Evolutionary conservation across 257 asterid species (phyloP).

Genomic region (Sherardia arvensis): DNA sequence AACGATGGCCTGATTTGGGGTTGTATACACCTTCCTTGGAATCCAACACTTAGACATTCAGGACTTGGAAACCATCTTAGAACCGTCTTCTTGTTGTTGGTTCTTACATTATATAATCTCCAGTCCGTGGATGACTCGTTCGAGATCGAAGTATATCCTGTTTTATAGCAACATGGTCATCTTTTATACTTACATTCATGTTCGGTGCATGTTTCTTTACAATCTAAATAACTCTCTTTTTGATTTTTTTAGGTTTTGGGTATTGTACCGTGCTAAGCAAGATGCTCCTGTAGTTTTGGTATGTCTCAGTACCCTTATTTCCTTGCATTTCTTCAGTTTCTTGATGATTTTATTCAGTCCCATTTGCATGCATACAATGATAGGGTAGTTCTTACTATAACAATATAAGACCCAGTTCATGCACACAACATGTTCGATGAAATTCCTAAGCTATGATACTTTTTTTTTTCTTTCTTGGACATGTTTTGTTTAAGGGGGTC

Average conservation of each 20-base stretch:
- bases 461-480: not conserved
- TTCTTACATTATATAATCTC: not conserved
- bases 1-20: too few relatives aligned
- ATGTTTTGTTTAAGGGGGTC: not conserved
- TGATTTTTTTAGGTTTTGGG: slow-evolving; percentile 7
- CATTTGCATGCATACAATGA: too few relatives aligned
- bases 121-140: not conserved
- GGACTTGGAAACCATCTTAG: not conserved
- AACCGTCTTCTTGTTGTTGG: too few relatives aligned
- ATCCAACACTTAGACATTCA: not conserved
- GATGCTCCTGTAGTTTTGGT: slow-evolving; percentile 9
- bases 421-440: too few relatives aligned
- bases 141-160: not conserved
- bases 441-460: too few relatives aligned
- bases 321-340: not conserved
- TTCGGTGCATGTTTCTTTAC: not conserved
- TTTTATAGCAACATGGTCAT: not conserved
- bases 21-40: too few relatives aligned
- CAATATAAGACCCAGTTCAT: too few relatives aligned
- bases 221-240: not conserved
- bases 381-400: too few relatives aligned
- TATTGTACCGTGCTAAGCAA: slow-evolving; percentile 3
- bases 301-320: not conserved
- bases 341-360: not conserved
- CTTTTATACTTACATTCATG: not conserved